Conservation (phyloP, 495 filamentous ascomycete species). For the Penicillium alfredii region DNA sequence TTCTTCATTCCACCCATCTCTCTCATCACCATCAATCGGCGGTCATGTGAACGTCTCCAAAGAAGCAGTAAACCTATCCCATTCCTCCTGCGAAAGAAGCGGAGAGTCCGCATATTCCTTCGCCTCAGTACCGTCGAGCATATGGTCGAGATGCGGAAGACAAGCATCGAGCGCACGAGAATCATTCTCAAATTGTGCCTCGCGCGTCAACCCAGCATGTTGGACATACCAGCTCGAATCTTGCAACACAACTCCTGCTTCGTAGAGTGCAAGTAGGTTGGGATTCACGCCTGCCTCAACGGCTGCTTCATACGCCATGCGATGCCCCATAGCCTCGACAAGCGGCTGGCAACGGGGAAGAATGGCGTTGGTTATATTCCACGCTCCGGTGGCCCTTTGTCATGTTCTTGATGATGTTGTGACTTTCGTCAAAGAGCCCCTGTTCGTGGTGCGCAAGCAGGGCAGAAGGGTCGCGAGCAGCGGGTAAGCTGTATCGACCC, state of each 20-base stretch:
- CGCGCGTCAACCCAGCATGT: constrained; percentile 2
- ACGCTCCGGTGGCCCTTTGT: constrained; percentile 15
- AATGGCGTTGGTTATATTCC: constrained; percentile 24
- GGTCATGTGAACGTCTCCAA: too few species aligned
- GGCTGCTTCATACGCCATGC: constrained; percentile 35
- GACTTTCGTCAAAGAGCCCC: constrained; percentile 19
- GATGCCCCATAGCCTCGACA: constrained; percentile 28
- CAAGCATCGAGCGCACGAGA: constrained; percentile 1
- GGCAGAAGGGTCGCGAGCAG: constrained; percentile 14
- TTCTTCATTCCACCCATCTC: too few species aligned
- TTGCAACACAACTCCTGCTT: constrained; percentile 15
- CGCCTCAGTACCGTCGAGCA: constrained; percentile 8
- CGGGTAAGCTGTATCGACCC: constrained; percentile 27
- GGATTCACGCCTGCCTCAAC: constrained; percentile 13
- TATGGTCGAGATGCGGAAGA: constrained; percentile 4
- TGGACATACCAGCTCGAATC: constrained; percentile 3
- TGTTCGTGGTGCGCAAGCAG: constrained; percentile 26
- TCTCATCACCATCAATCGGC: too few species aligned
- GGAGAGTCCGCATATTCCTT: constrained; percentile 8
- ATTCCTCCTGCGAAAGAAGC: constrained; percentile 6
- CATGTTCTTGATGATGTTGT: constrained; percentile 8
- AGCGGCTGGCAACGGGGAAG: constrained; percentile 27
- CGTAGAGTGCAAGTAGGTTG: constrained; percentile 24
- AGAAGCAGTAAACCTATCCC: too few species aligned
- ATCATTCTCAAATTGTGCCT: constrained; percentile 1